Evolutionary conservation across 192 early-diverging fungal species (phyloP).

Genomic region (Funneliformis geosporum): DNA sequence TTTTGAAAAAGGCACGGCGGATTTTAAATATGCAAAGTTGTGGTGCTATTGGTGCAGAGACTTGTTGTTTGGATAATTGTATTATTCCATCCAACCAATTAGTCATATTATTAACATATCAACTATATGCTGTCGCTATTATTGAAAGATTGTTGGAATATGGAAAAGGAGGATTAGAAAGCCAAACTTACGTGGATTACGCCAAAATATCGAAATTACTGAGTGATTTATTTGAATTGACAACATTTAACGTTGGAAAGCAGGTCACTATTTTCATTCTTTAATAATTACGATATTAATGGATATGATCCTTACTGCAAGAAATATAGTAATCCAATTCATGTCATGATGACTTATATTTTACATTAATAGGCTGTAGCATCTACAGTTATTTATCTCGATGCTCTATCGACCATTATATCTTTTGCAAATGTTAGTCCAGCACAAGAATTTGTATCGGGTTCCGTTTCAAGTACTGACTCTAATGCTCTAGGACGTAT

Average conservation of each 20-base stretch:
- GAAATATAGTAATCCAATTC: no score
- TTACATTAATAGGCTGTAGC: slow-evolving; percentile 33
- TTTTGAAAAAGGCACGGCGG: slow-evolving; percentile 26
- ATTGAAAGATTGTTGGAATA: slow-evolving; percentile 29
- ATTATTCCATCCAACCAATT: slow-evolving; percentile 27
- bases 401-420: slow-evolving; percentile 29
- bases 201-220: slow-evolving; percentile 17
- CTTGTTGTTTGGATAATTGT: slow-evolving; percentile 22
- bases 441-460: background rate
- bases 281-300: background rate
- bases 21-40: slow-evolving; percentile 35
- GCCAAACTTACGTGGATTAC: background rate
- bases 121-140: slow-evolving; percentile 25
- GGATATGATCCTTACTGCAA: background rate
- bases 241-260: slow-evolving; percentile 32
- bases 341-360: background rate
- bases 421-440: slow-evolving; percentile 20
- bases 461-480: background rate
- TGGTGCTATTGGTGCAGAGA: slow-evolving; percentile 28
- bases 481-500: slow-evolving; percentile 8
- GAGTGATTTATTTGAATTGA: slow-evolving; percentile 26
- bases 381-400: slow-evolving; percentile 33
- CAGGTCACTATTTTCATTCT: slow-evolving; percentile 18
- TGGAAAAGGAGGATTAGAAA: slow-evolving; percentile 6
- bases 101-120: slow-evolving; percentile 27